Evolutionary conservation across 2,329 filamentous ascomycete species (phyloP).

Genomic region (Fusarium sp.): DNA sequence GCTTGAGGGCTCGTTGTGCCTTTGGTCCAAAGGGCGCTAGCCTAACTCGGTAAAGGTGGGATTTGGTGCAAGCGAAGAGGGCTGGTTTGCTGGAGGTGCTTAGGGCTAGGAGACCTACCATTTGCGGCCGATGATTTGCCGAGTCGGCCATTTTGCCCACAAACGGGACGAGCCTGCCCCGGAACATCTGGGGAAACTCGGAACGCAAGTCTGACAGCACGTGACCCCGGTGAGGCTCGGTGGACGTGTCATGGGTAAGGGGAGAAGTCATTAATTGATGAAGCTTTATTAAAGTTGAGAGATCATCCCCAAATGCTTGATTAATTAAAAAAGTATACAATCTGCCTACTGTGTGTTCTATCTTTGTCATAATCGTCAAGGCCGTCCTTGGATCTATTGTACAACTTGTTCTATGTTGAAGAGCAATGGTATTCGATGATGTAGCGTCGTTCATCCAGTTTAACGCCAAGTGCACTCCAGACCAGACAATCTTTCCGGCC

Average conservation of each 20-base stretch:
- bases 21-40: conserved; percentile 54
- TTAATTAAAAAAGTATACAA: conserved; percentile 23
- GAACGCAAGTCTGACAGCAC: conserved; percentile 19
- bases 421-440: conserved; percentile 39
- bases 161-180: conserved; percentile 8
- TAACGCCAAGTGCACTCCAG: conserved; percentile 43
- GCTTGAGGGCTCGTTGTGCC: conserved; percentile 59
- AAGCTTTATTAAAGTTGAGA: too few species aligned
- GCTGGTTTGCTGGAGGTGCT: conserved; percentile 51
- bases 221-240: conserved; percentile 22
- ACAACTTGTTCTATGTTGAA: conserved; percentile 49
- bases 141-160: conserved; percentile 23
- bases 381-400: conserved; percentile 47
- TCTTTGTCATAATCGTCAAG: conserved; percentile 45
- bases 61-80: conserved; percentile 56
- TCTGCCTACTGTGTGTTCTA: conserved; percentile 45
- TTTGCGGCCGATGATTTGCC: conserved; percentile 51
- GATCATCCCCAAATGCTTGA: too few species aligned
- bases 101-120: conserved; percentile 61
- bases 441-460: conserved; percentile 35
- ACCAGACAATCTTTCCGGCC: conserved; percentile 36
- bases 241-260: conserved; percentile 16
- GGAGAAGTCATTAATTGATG: too few species aligned
- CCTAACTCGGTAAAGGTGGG: conserved; percentile 50
- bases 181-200: conserved; percentile 3